A percentile compares a stretch with the other conserved stretches of the same genome.
These are phyloP conservation scores for Kazachstania bromeliacearum DNA, from an alignment of 805 yeast genomes.

Conservation along the genomic window DNA sequence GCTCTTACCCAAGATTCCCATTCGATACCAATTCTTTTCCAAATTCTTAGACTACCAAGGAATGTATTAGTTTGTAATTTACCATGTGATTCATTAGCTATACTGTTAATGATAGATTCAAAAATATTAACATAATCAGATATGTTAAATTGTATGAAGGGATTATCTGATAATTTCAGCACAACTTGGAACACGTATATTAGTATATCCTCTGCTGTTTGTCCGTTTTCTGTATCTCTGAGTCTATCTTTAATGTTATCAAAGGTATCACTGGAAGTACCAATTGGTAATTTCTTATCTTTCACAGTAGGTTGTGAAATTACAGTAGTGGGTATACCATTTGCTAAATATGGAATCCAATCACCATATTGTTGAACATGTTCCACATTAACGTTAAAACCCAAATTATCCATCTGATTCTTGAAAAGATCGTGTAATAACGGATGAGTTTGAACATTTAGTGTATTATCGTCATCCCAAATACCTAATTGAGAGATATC, in stretches of 20 bases:
- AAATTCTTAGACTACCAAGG: slow-evolving; percentile 24
- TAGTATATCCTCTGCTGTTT: slow-evolving; percentile 45
- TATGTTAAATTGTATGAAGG: slow-evolving; percentile 64
- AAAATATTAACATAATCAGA: slow-evolving; percentile 37
- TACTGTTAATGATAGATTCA: slow-evolving; percentile 36
- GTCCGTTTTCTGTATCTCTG: slow-evolving; percentile 40
- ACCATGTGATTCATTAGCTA: slow-evolving; percentile 25
- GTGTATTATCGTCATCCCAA: slow-evolving; percentile 42
- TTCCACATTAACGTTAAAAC: slow-evolving; percentile 20
- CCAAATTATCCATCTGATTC: slow-evolving; percentile 9
- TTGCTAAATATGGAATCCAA: slow-evolving; percentile 53
- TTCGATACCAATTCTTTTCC: slow-evolving; percentile 38
- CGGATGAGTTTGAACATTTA: slow-evolving; percentile 59
- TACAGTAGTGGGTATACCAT: slow-evolving; percentile 42
- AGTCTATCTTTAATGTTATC: slow-evolving; percentile 37
- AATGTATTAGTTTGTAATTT: slow-evolving; percentile 25
- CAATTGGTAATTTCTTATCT: slow-evolving; percentile 43
- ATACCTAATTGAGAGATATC: slow-evolving; percentile 45
- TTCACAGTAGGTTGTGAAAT: slow-evolving; percentile 15
- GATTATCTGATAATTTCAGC: slow-evolving; percentile 60
- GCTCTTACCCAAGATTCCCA: slow-evolving; percentile 48
- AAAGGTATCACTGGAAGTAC: slow-evolving; percentile 59
- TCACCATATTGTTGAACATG: slow-evolving; percentile 38
- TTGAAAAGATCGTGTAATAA: slow-evolving; percentile 42
- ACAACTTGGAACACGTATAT: slow-evolving; percentile 44